Percentiles rank a stretch among this genome's conserved stretches.
phyloP scores from a whole-genome alignment of 106 monocot genomes.

The Platanthera guangdongensis region DNA sequence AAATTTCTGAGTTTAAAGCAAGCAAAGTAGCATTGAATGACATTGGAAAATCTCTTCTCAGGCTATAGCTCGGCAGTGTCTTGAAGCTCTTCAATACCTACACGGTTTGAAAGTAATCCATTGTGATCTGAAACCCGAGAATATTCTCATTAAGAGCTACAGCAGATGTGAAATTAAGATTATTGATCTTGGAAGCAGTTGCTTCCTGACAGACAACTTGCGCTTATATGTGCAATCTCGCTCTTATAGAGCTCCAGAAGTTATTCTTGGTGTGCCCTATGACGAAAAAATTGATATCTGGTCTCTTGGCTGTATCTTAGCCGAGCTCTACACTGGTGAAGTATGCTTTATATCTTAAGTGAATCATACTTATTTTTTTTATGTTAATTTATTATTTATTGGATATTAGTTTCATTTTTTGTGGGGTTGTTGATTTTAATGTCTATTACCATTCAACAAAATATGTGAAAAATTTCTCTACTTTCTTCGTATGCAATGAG shows the following conservation, averaged over 20 bases:
- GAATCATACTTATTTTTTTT: neutral
- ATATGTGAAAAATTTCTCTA: neutral
- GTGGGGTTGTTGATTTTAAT: neutral
- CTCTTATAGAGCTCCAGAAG: slow-evolving; percentile 95
- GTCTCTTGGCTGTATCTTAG: slow-evolving; percentile 92
- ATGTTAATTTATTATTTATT: neutral
- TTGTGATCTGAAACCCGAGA: slow-evolving; percentile 93
- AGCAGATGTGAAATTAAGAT: slow-evolving; percentile 88
- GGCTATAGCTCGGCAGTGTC: slow-evolving; percentile 76
- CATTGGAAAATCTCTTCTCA: slow-evolving; percentile 18
- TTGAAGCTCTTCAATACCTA: slow-evolving; percentile 80
- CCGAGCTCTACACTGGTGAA: slow-evolving; percentile 88
- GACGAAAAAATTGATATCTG: slow-evolving; percentile 90
- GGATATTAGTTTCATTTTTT: neutral
- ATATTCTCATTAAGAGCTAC: slow-evolving; percentile 94
- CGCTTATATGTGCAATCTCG: slow-evolving; percentile 84
- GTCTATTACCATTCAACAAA: neutral
- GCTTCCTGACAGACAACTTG: slow-evolving; percentile 78
- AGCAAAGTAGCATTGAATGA: neutral
- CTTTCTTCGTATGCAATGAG: slow-evolving; percentile 1
- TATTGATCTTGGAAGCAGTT: slow-evolving; percentile 98
- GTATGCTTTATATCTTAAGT: slow-evolving; percentile 33
- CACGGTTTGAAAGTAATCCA: slow-evolving; percentile 77
- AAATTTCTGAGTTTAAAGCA: neutral
- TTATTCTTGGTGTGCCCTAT: slow-evolving; percentile 75